Evolutionary conservation across 1,139 yeast species (phyloP), one percentile per base, ranked within the genome.

Genomic region (Kurtzmaniella quercitrusa): DNA sequence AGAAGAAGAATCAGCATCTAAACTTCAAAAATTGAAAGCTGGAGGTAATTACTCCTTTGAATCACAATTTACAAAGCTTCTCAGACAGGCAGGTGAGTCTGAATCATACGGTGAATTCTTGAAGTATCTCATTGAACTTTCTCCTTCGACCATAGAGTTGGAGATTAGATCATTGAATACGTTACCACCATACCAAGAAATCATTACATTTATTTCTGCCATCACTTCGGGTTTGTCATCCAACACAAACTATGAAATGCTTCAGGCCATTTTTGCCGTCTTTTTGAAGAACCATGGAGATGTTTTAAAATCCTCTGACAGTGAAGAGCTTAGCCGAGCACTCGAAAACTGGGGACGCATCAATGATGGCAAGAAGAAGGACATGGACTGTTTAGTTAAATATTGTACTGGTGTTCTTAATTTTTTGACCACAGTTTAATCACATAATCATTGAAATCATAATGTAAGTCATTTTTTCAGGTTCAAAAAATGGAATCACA

Each of bases 251-350:
- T 83, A 74, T 53, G 96, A 88, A 52, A 62, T 85, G 30, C 71
- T 78, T 42, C 84, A 89, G 57, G 95, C 96, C 0, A 78, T 89
- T 63, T 81, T 88, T 74, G 71, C 82, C 16, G 74, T 88, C 71
- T 73, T 89, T 46, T 71, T 88, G 49, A 80, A 80, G 56, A 76
- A 75, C 42, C 98, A 94, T 59, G 93, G 93, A 18, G 98, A 93
- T 61, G 82, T 88, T 5, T 65, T 91, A 22, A 79, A 82, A 50
- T 71, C 65, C 23, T 67, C 71, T 45, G 63, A 65, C 2, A 60
- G 61, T 15, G 74, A 70, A 7, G 60, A 53, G 2, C 63, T 82
- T 32, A 64, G 62, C 35, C 60, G 57, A 1, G 75, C 79, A 0
- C 61, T 88, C 39, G 65, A 65, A 12, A 51, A 54, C 9, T 83